Percentiles rank a stretch among this genome's conserved stretches.
These are phyloP conservation scores for Lentinula boryana DNA, from an alignment of 768 basidiomycete species.

Conservation along the genomic window DNA sequence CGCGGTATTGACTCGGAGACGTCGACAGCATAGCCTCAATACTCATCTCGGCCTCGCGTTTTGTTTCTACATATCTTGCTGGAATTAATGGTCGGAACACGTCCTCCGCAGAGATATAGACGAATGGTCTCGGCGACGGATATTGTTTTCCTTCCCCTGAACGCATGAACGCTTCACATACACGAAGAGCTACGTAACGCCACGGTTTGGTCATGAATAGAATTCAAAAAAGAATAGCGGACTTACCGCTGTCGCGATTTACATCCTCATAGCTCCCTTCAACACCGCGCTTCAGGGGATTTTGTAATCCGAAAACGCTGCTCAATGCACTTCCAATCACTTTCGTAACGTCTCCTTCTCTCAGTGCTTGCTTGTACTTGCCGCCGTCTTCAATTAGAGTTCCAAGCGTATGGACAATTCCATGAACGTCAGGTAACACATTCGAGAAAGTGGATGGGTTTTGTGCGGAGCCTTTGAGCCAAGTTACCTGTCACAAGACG, in stretches of 20 bases:
- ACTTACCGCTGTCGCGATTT: constrained; percentile 87
- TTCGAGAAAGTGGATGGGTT: constrained; percentile 66
- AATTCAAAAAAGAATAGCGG: constrained; percentile 6
- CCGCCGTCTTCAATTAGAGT: constrained; percentile 74
- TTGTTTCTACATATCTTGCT: constrained; percentile 85
- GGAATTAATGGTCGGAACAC: constrained; percentile 85
- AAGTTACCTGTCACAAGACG: constrained; percentile 59
- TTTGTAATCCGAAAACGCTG: constrained; percentile 30
- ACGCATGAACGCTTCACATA: constrained; percentile 70
- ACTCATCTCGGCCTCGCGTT: constrained; percentile 79
- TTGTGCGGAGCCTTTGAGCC: constrained; percentile 82
- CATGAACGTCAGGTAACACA: constrained; percentile 59
- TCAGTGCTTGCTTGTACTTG: constrained; percentile 73
- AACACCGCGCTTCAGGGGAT: constrained; percentile 49
- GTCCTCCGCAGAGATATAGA: constrained; percentile 95
- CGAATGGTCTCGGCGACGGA: constrained; percentile 57
- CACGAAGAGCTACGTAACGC: constrained; percentile 47
- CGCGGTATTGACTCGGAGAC: constrained; percentile 41
- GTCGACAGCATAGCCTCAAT: constrained; percentile 51
- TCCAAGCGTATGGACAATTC: constrained; percentile 92
- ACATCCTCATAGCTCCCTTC: constrained; percentile 63
- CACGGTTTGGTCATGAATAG: constrained; percentile 1
- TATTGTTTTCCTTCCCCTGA: constrained; percentile 27
- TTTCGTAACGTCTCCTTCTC: constrained; percentile 48
- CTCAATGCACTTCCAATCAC: constrained; percentile 43